These are phyloP conservation scores for Umbelopsis ramanniana DNA, from an alignment of 192 early-diverging fungal species.

Conservation along the genomic window DNA sequence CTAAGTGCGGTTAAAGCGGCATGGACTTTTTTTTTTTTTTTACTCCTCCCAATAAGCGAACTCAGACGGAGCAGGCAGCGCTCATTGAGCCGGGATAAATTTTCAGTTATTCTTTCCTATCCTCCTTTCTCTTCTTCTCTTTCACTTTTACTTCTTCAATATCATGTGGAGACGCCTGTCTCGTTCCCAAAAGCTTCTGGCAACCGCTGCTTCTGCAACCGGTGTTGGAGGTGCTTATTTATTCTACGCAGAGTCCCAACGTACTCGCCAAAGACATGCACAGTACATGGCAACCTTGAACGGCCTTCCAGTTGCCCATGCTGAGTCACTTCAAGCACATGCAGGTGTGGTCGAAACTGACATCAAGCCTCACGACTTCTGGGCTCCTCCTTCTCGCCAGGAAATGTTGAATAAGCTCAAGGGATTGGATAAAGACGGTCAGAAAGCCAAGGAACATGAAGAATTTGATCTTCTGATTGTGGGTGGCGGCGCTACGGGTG, in stretches of 20 bases:
- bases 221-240: slow-evolving; percentile 26
- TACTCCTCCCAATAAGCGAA: not conserved
- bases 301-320: slow-evolving; percentile 10
- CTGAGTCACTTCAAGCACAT: slow-evolving; percentile 12
- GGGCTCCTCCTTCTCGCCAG: slow-evolving; percentile 73
- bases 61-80: not conserved
- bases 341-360: slow-evolving; percentile 9
- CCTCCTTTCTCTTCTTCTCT: slow-evolving; percentile 12
- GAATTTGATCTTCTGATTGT: slow-evolving; percentile 89
- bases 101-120: slow-evolving; percentile 12
- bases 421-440: slow-evolving; percentile 47
- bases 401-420: slow-evolving; percentile 76
- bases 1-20: not conserved
- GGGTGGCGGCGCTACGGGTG: slow-evolving; percentile 95
- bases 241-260: slow-evolving; percentile 17
- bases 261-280: slow-evolving; percentile 20
- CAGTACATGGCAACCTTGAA: slow-evolving; percentile 13
- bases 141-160: not conserved
- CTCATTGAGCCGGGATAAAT: not conserved
- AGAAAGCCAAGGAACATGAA: slow-evolving; percentile 35
- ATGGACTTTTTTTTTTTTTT: not conserved
- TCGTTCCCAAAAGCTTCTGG: slow-evolving; percentile 35
- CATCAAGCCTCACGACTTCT: slow-evolving; percentile 65
- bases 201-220: slow-evolving; percentile 25
- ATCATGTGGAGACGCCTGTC: slow-evolving; percentile 42